phyloP scores from a whole-genome alignment of 139 green algal genomes.

The Micractinium sp. region DNA sequence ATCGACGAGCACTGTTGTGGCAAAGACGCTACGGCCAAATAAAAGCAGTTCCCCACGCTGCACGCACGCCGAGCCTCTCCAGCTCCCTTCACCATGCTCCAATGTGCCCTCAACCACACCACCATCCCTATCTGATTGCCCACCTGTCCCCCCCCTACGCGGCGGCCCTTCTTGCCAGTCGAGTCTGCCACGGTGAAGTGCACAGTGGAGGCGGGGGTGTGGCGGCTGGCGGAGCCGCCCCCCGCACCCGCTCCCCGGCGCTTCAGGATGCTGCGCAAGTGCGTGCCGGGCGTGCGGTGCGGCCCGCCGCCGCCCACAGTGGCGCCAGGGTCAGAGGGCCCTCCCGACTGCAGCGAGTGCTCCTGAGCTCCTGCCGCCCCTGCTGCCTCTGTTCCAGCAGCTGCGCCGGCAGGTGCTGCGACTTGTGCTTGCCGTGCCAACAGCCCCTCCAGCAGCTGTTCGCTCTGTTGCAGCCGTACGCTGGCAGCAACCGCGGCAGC shows the following conservation, averaged over 20 bases:
- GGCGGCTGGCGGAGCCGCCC: background rate
- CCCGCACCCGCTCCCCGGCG: background rate
- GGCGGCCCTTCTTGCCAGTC: background rate
- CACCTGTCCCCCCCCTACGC: background rate
- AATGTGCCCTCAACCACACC: too few species aligned
- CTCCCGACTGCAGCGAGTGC: background rate
- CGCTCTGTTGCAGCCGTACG: background rate
- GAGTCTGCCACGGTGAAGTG: slow-evolving; percentile 24
- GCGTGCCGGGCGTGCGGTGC: slow-evolving; percentile 29
- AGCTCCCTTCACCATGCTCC: too few species aligned
- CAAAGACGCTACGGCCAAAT: too few species aligned
- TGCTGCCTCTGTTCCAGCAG: background rate
- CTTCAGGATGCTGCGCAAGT: slow-evolving; percentile 33
- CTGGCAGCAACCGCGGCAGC: background rate
- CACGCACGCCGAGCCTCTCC: too few species aligned
- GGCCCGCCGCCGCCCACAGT: background rate
- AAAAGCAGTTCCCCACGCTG: too few species aligned
- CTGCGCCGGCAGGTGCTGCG: background rate
- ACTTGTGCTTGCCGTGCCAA: background rate
- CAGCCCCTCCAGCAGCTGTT: slow-evolving; percentile 30
- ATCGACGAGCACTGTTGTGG: too few species aligned
- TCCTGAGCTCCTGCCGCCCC: background rate
- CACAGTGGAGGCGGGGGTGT: slow-evolving; percentile 24
- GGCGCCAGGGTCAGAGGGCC: background rate
- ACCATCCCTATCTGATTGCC: background rate